Evolutionary conservation across 345 rosid species (phyloP).

Genomic region (Noccaea bulbosa): DNA sequence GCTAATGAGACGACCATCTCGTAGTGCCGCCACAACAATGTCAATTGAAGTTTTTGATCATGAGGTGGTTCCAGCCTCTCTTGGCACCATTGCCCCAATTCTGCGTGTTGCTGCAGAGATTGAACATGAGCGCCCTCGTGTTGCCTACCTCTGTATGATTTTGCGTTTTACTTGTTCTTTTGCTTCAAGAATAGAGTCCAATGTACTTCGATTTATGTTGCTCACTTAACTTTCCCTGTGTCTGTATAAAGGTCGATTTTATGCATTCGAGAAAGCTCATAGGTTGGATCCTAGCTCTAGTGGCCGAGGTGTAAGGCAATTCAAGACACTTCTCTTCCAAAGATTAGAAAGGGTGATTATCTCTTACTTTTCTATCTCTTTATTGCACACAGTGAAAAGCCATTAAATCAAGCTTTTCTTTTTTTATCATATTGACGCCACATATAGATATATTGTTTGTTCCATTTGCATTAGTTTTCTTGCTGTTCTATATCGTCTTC

Average conservation of each 20-base stretch:
- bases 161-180: neutral
- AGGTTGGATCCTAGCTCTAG: conserved; percentile 72
- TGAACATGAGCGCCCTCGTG: conserved; percentile 94
- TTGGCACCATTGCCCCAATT: conserved; percentile 78
- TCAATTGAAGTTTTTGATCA: conserved; percentile 93
- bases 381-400: conserved; percentile 4
- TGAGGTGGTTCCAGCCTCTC: conserved; percentile 92
- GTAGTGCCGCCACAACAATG: conserved; percentile 90
- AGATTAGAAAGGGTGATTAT: conserved; percentile 76
- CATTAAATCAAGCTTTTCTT: neutral
- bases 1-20: conserved; percentile 79
- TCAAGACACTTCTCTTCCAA: conserved; percentile 78
- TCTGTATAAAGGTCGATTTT: conserved; percentile 64
- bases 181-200: neutral
- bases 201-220: neutral
- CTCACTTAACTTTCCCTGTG: neutral
- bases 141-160: conserved; percentile 84
- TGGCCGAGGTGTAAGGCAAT: conserved; percentile 89
- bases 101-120: conserved; percentile 90
- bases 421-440: neutral
- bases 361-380: conserved; percentile 9
- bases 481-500: conserved; percentile 9
- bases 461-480: neutral
- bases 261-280: conserved; percentile 92
- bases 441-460: neutral